These are phyloP conservation scores for Russula vinacea DNA, from an alignment of 768 basidiomycete species.

Conservation along the genomic window DNA sequence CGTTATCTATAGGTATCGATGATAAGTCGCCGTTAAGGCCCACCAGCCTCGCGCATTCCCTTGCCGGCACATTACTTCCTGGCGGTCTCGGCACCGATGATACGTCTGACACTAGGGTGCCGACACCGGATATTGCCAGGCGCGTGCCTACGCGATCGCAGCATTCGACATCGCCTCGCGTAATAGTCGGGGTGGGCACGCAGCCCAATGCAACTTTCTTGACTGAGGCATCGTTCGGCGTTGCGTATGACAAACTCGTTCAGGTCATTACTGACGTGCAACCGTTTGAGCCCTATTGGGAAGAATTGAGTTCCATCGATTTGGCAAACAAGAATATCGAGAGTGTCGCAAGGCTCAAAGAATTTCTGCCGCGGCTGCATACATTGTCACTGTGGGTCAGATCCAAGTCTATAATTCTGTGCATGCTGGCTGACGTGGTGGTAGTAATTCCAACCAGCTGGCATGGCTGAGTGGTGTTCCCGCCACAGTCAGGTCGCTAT, in stretches of 20 bases:
- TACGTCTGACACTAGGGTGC: constrained; percentile 32
- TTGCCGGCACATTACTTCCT: constrained; percentile 43
- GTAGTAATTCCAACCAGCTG: constrained; percentile 69
- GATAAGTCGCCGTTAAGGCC: constrained; percentile 57
- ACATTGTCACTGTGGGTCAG: constrained; percentile 66
- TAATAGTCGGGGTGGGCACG: constrained; percentile 10
- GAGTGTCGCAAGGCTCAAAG: constrained; percentile 80
- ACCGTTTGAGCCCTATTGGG: constrained; percentile 95
- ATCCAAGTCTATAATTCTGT: neutral
- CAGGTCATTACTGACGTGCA: constrained; percentile 92
- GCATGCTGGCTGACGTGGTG: constrained; percentile 6
- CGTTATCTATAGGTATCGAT: constrained; percentile 35
- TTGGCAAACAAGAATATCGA: constrained; percentile 70
- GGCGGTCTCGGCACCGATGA: constrained; percentile 33
- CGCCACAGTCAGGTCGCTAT: constrained; percentile 66
- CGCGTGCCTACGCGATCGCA: constrained; percentile 31
- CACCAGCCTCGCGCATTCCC: constrained; percentile 43
- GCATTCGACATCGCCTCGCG: constrained; percentile 34
- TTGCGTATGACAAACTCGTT: constrained; percentile 88
- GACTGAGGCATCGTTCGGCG: constrained; percentile 95
- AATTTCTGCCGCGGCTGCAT: constrained; percentile 84
- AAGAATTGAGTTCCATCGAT: constrained; percentile 69
- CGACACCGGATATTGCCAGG: constrained; percentile 8
- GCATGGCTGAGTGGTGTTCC: constrained; percentile 82
- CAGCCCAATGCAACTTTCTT: constrained; percentile 63